phyloP scores from a whole-genome alignment of 2,329 filamentous ascomycete species.

The Pseudogymnoascus destructans region DNA sequence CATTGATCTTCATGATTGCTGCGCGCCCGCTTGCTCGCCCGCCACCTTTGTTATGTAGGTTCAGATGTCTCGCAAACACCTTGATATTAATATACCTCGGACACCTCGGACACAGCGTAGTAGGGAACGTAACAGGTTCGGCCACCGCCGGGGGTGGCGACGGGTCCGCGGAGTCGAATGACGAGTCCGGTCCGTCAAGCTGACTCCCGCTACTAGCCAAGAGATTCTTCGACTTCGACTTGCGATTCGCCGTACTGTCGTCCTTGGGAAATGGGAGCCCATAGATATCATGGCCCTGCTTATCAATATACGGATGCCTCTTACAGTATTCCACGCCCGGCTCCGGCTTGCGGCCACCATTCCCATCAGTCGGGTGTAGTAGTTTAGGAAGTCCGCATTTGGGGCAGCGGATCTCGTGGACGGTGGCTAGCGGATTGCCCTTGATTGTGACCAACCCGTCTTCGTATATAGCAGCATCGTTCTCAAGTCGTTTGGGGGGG shows the following conservation, averaged over 20 bases:
- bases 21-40: neutral
- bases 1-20: neutral
- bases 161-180: neutral
- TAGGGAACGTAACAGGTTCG: neutral
- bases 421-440: slow-evolving; percentile 56
- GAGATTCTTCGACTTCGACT: neutral
- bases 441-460: slow-evolving; percentile 56
- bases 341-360: slow-evolving; percentile 50
- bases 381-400: slow-evolving; percentile 63
- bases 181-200: neutral
- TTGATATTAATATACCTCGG: neutral
- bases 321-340: slow-evolving; percentile 65
- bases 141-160: neutral
- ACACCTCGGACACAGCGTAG: neutral
- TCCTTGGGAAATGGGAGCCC: slow-evolving; percentile 69
- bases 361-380: slow-evolving; percentile 59
- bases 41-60: neutral
- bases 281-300: slow-evolving; percentile 67
- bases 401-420: slow-evolving; percentile 55
- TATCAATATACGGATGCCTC: slow-evolving; percentile 63
- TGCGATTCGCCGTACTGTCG: neutral
- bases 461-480: slow-evolving; percentile 55
- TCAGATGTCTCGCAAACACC: neutral
- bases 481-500: slow-evolving; percentile 31
- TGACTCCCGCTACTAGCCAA: neutral